Percentiles rank a stretch among this genome's conserved stretches.
phyloP scores from a whole-genome alignment of 2,329 filamentous ascomycete species.

The Botryotinia calthae region DNA sequence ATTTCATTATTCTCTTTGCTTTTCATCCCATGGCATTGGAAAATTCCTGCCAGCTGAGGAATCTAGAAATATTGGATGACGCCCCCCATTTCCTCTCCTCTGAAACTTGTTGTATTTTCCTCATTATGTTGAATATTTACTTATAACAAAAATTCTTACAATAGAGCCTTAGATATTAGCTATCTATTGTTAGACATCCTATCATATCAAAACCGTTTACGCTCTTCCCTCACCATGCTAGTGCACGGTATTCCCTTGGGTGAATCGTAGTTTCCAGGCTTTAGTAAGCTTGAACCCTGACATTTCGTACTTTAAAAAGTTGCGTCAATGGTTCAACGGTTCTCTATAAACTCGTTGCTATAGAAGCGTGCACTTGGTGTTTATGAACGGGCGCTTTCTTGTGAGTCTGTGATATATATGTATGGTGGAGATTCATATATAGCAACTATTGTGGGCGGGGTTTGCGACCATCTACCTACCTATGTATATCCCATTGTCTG shows the following conservation, averaged over 20 bases:
- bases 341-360: background rate
- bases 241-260: background rate
- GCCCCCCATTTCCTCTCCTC: background rate
- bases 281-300: background rate
- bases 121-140: background rate
- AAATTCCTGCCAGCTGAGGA: background rate
- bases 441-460: fast-evolving
- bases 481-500: no score
- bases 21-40: background rate
- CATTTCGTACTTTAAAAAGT: background rate
- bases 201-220: background rate
- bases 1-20: background rate
- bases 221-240: background rate
- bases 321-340: background rate
- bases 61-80: background rate
- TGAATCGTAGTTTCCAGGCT: background rate
- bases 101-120: background rate
- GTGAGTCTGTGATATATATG: background rate
- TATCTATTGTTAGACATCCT: background rate
- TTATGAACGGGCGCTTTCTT: background rate
- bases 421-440: background rate
- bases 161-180: background rate
- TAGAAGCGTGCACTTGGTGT: background rate
- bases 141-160: background rate
- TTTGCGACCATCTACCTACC: background rate